phyloP scores from a whole-genome alignment of 2,329 filamentous ascomycete species.

The Paraphaeosphaeria sporulosa region DNA sequence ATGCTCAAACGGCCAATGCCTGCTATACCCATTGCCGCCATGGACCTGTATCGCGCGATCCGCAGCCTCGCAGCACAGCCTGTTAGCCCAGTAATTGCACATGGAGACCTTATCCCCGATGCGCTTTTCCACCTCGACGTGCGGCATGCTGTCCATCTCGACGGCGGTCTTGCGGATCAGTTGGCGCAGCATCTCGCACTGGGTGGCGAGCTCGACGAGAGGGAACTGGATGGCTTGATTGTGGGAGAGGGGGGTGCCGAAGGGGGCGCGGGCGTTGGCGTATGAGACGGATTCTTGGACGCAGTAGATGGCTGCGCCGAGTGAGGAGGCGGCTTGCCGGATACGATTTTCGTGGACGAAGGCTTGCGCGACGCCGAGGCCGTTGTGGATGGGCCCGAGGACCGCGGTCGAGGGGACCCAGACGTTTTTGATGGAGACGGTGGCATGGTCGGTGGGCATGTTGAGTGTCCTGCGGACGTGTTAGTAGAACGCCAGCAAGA shows the following conservation, averaged over 20 bases:
- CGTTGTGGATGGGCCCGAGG: slow-evolving; percentile 61
- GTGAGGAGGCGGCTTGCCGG: slow-evolving; percentile 68
- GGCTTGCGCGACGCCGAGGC: slow-evolving; percentile 68
- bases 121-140: slow-evolving; percentile 63
- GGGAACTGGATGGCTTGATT: slow-evolving; percentile 72
- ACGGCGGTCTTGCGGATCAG: slow-evolving; percentile 68
- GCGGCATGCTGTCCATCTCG: slow-evolving; percentile 66
- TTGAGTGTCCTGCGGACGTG: slow-evolving; percentile 61
- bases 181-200: slow-evolving; percentile 68
- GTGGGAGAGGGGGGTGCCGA: slow-evolving; percentile 63
- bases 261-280: slow-evolving; percentile 62
- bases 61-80: slow-evolving; percentile 66
- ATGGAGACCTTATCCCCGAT: slow-evolving; percentile 70
- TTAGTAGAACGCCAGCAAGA: background rate
- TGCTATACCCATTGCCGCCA: slow-evolving; percentile 66
- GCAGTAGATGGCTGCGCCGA: slow-evolving; percentile 67
- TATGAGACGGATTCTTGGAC: slow-evolving; percentile 65
- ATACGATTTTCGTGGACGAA: slow-evolving; percentile 73
- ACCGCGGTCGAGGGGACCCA: slow-evolving; percentile 62
- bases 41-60: slow-evolving; percentile 70
- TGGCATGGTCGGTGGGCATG: slow-evolving; percentile 72
- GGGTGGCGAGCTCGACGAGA: slow-evolving; percentile 67
- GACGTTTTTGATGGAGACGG: slow-evolving; percentile 64
- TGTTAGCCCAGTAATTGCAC: slow-evolving; percentile 72
- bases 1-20: slow-evolving; percentile 69